Evolutionary conservation across 805 yeast species (phyloP).

Genomic region (Blastobotrys peoriensis): DNA sequence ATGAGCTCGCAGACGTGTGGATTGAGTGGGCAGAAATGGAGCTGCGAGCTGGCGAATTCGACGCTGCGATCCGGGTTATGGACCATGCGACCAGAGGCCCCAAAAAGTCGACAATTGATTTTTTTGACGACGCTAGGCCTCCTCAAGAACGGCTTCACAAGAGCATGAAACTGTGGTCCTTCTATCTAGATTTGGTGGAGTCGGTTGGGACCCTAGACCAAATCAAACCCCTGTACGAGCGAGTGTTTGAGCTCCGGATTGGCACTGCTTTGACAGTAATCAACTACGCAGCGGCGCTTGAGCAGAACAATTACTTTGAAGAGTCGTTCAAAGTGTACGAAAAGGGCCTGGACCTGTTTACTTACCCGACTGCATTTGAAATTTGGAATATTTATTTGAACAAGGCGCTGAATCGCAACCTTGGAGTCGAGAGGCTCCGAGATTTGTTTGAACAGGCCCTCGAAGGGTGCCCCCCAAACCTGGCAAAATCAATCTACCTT

Average conservation of each 20-base stretch:
- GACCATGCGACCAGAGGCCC: conserved; percentile 40
- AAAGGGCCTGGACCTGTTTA: conserved; percentile 55
- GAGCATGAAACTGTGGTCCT: conserved; percentile 62
- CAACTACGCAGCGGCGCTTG: conserved; percentile 58
- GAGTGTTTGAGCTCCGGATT: conserved; percentile 49
- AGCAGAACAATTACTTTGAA: conserved; percentile 41
- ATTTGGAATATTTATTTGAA: conserved; percentile 66
- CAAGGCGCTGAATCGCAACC: conserved; percentile 37
- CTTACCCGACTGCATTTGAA: conserved; percentile 56
- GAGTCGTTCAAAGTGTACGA: conserved; percentile 60
- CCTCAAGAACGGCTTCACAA: conserved; percentile 58
- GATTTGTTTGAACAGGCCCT: conserved; percentile 71
- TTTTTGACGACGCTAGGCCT: conserved; percentile 38
- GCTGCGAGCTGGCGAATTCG: conserved; percentile 43
- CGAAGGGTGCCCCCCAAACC: conserved; percentile 42
- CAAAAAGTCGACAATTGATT: conserved; percentile 29
- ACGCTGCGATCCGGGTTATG: conserved; percentile 38
- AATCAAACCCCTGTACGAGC: conserved; percentile 44
- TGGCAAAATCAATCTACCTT: conserved; percentile 45
- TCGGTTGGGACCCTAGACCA: conserved; percentile 32
- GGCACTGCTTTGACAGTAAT: conserved; percentile 64
- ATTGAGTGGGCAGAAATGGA: conserved; percentile 71
- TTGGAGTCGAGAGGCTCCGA: conserved; percentile 49
- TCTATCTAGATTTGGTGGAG: conserved; percentile 61
- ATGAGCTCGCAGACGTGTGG: conserved; percentile 66